Conservation (phyloP, 2,329 filamentous ascomycete genomes). For the Aspergillus fructus region DNA sequence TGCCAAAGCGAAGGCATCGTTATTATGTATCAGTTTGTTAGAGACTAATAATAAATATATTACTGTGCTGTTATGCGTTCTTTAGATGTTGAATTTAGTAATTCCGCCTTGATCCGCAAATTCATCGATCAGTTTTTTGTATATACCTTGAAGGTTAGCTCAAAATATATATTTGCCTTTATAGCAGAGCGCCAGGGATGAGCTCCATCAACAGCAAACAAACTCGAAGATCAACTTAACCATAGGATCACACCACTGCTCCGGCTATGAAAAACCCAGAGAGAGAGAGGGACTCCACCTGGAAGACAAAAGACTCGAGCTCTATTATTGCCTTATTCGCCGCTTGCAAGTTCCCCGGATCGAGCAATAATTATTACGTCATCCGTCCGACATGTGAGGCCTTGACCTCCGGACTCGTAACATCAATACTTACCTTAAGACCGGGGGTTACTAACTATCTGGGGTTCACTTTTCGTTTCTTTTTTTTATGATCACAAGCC, state of each 20-base stretch:
- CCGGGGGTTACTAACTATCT: not conserved
- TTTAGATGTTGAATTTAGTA: no score
- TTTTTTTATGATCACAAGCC: not conserved
- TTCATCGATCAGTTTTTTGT: no score
- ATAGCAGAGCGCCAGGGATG: not conserved
- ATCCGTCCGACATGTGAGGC: constrained; percentile 25
- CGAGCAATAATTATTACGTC: constrained; percentile 35
- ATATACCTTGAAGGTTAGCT: no score
- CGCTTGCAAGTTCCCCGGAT: constrained; percentile 29
- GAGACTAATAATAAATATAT: not conserved
- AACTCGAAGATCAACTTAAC: not conserved
- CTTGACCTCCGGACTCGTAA: constrained; percentile 10
- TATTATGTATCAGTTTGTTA: not conserved
- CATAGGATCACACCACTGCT: not conserved
- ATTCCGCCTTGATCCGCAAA: no score
- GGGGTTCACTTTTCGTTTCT: not conserved
- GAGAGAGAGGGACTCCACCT: constrained; percentile 5
- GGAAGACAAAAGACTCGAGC: constrained; percentile 1
- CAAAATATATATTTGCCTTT: no score
- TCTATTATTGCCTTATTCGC: constrained; percentile 23
- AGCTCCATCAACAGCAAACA: not conserved
- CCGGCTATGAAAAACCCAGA: not conserved
- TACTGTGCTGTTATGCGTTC: not conserved
- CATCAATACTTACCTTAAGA: not conserved
- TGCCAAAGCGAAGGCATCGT: not conserved